Base-by-base conservation (phyloP, 208 protist genomes). In the Leishmania aethiopica region DNA sequence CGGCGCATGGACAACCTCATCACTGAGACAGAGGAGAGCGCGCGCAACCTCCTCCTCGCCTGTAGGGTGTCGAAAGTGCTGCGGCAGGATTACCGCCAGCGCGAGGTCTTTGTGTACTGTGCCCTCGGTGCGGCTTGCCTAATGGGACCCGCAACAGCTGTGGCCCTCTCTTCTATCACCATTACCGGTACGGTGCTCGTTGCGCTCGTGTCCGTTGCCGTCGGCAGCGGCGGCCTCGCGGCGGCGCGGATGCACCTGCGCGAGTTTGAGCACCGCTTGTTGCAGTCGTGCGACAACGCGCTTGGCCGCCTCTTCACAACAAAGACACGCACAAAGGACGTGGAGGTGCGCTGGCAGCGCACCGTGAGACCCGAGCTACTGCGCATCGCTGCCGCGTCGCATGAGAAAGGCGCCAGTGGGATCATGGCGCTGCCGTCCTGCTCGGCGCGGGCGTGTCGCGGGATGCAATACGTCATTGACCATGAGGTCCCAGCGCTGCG, bases 1-100 rank as follows among this genome's bases (percentile, higher is more conserved):
- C 89, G 93, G 1, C 93, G 93, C 62, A 85, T 94, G 57, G 92
- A 96, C 83, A 96, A 96, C 81, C 83, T 94, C 40, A 90, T 96
- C 73, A 94, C 92, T 0, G 92, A 94, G 72, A 89, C 86, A 15
- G 92, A 96, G 75, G 92, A 96, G 77, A 88, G 86, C 70, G 86
- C 88, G 11, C 81, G 85, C 51, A 86, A 85, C 35, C 85, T 93
- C n/a, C 82, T 94, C 0, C 87, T 96, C 7, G 89, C 90, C 13
- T 84, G 85, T 5, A 82, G 84, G 10, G 90, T 91, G 3, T 88
- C 88, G 59, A 91, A 83, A 76, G 47, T 85, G 35, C 74, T 96
- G 73, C 84, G 88, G 47, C 86, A 82, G 64, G 81, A 91, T 40
- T 90, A 90, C 83, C 85, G 76, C 2, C 81, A 86, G 45, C 81